Conservation (phyloP, 768 basidiomycete species). For the Atractiella rhizophila region DNA sequence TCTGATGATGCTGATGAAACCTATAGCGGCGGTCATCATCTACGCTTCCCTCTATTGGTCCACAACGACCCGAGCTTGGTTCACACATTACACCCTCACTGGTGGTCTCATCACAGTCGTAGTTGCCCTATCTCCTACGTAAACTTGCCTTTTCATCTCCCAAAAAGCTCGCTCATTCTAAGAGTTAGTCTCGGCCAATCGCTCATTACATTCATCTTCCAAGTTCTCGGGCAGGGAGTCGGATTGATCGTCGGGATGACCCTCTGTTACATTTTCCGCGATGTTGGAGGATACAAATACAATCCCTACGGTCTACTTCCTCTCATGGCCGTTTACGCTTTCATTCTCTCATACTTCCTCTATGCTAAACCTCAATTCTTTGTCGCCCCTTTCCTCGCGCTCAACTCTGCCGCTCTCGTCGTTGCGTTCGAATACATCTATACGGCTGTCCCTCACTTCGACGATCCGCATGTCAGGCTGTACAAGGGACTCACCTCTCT, state of each 20-base stretch:
- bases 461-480: slow-evolving; percentile 16
- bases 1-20: not conserved
- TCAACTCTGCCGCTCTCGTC: slow-evolving; percentile 12
- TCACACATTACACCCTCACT: slow-evolving; percentile 17
- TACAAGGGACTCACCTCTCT: slow-evolving; percentile 17
- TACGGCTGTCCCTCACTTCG: slow-evolving; percentile 15
- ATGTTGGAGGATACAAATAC: slow-evolving; percentile 19
- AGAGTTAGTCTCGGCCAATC: slow-evolving; percentile 15
- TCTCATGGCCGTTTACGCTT: not conserved
- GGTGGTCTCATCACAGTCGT: slow-evolving; percentile 19
- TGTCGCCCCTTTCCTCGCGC: slow-evolving; percentile 10
- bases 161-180: not conserved
- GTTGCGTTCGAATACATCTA: slow-evolving; percentile 13
- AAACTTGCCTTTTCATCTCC: slow-evolving; percentile 7
- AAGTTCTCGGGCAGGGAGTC: slow-evolving; percentile 16
- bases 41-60: slow-evolving; percentile 19
- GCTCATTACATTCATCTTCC: slow-evolving; percentile 18
- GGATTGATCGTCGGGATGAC: slow-evolving; percentile 10
- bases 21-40: slow-evolving; percentile 15
- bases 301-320: slow-evolving; percentile 15
- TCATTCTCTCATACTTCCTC: slow-evolving; percentile 9
- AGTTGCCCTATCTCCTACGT: slow-evolving; percentile 18
- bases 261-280: slow-evolving; percentile 17
- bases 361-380: slow-evolving; percentile 11
- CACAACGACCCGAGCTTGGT: slow-evolving; percentile 14